Conservation (phyloP, 139 green algal species). For the Micractinium conductrix region DNA sequence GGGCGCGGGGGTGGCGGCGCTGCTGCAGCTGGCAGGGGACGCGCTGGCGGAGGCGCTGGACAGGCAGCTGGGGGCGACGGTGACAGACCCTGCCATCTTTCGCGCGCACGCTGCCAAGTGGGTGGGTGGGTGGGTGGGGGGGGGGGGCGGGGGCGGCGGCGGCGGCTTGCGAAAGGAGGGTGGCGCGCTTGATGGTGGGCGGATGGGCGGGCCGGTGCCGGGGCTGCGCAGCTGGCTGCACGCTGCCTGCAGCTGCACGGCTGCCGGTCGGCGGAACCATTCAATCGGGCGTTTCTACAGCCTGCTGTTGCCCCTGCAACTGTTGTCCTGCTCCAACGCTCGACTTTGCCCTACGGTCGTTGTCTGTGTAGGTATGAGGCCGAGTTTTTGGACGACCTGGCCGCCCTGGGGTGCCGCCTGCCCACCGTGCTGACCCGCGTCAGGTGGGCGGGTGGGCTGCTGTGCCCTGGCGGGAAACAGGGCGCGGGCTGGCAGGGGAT, state of each 20-base stretch:
- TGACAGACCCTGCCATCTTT: constrained; percentile 89
- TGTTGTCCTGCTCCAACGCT: too few relatives aligned
- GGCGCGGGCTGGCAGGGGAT: too few relatives aligned
- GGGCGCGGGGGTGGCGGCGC: neutral
- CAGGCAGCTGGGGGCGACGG: constrained; percentile 55
- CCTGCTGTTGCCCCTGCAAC: too few relatives aligned
- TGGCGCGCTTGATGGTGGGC: too few relatives aligned
- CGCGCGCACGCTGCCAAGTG: constrained; percentile 86
- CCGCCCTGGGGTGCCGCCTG: constrained; percentile 72
- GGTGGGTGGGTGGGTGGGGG: constrained; percentile 53
- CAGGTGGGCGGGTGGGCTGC: constrained; percentile 42
- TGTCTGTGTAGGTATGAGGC: constrained; percentile 51
- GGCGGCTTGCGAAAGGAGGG: too few relatives aligned
- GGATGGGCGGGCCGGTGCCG: too few relatives aligned
- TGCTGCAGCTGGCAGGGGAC: constrained; percentile 74
- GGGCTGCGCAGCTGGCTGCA: too few relatives aligned
- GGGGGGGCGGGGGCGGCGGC: too few relatives aligned
- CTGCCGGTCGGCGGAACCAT: too few relatives aligned
- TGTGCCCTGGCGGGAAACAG: too few relatives aligned
- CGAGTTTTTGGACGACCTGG: constrained; percentile 96
- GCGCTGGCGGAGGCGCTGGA: constrained; percentile 86
- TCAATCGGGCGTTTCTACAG: too few relatives aligned
- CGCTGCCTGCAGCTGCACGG: too few relatives aligned
- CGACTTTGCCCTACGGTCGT: neutral
- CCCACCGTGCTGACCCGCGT: constrained; percentile 94